phyloP scores from a whole-genome alignment of 179 eudicot genomes.

The Actinidia chinensis region DNA sequence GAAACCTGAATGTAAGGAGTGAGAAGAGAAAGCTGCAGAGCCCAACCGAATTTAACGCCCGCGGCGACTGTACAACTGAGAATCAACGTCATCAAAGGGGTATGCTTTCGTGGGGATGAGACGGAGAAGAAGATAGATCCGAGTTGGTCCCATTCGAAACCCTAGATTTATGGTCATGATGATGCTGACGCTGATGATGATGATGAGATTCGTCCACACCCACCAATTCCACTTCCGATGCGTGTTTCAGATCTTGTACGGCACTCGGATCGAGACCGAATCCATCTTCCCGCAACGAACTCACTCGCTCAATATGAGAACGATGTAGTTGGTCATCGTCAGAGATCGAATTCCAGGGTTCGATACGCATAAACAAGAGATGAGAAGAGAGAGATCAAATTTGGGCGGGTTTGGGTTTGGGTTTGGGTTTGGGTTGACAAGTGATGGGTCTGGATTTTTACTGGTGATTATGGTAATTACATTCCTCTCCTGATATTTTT shows the following conservation, averaged over 20 bases:
- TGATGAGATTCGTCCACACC: slow-evolving; percentile 30
- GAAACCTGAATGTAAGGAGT: slow-evolving; percentile 91
- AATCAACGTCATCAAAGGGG: slow-evolving; percentile 53
- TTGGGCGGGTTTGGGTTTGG: no score
- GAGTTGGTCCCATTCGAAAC: slow-evolving; percentile 27
- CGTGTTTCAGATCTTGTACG: slow-evolving; percentile 58
- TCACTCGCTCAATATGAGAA: background rate
- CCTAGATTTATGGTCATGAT: slow-evolving; percentile 22
- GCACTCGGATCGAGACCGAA: slow-evolving; percentile 62
- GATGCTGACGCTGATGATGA: slow-evolving; percentile 18
- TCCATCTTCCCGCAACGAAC: slow-evolving; percentile 30
- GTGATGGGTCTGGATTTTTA: no score
- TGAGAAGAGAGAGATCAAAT: no score
- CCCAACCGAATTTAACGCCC: slow-evolving; percentile 98
- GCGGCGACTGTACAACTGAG: slow-evolving; percentile 86
- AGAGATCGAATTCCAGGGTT: no score
- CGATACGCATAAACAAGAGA: no score
- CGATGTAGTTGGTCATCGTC: no score
- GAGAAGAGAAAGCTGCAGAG: slow-evolving; percentile 86
- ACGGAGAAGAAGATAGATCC: no score
- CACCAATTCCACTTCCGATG: slow-evolving; percentile 58
- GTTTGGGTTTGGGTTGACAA: no score
- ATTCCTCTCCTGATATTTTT: no score
- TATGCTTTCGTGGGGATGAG: slow-evolving; percentile 22
- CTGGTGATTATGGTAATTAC: no score